Evolutionary conservation across 306 rosid species (phyloP).

Genomic region (Alnus glutinosa): DNA sequence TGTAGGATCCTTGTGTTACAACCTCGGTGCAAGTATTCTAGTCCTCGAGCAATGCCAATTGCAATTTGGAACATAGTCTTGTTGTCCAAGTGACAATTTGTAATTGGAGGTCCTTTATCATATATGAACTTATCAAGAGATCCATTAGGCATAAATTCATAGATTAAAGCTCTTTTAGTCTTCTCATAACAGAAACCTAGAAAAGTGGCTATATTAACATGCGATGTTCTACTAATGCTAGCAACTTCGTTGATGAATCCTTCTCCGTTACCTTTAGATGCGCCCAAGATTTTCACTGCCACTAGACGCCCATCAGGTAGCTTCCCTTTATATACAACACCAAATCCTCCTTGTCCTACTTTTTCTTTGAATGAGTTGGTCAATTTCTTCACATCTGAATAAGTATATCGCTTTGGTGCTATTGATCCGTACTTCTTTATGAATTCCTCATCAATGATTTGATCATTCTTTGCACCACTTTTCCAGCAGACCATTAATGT

Average conservation of each 20-base stretch:
- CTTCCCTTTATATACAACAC: conserved; percentile 38
- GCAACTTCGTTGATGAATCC: conserved; percentile 52
- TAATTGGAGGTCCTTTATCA: not conserved
- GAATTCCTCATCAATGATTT: not conserved
- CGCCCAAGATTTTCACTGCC: conserved; percentile 37
- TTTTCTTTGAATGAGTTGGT: conserved; percentile 31
- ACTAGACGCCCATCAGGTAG: conserved; percentile 34
- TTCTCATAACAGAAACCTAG: conserved; percentile 36
- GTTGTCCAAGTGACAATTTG: conserved; percentile 25
- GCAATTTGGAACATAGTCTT: conserved; percentile 12
- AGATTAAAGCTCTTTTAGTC: conserved; percentile 38
- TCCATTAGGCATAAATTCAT: conserved; percentile 44
- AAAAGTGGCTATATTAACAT: conserved; percentile 41
- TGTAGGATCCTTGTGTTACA: conserved; percentile 36
- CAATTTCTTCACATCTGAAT: conserved; percentile 25
- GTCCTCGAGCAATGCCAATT: conserved; percentile 39
- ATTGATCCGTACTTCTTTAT: conserved; percentile 11
- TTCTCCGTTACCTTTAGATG: conserved; percentile 34
- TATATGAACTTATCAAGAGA: conserved; percentile 40
- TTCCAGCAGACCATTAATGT: not conserved
- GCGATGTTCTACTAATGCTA: conserved; percentile 44
- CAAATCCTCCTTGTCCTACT: conserved; percentile 47
- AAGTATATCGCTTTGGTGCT: conserved; percentile 24
- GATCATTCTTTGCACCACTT: not conserved
- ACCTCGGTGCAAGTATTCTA: conserved; percentile 38